Conservation (phyloP, 768 basidiomycete genomes). For the Lactarius hatsudake region DNA sequence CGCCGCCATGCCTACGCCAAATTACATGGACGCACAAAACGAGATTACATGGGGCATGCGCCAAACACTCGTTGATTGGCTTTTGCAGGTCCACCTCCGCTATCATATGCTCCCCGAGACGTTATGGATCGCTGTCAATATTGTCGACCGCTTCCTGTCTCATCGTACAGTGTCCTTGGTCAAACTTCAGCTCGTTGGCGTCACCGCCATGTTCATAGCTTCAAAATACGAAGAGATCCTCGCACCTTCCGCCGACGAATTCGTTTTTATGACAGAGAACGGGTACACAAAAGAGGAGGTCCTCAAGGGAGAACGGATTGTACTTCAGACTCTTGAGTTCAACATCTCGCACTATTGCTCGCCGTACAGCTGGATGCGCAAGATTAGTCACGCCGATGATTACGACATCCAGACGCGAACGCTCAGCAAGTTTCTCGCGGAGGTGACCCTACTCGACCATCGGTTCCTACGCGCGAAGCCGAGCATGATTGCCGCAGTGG, state of each 20-base stretch:
- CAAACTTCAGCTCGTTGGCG: slow-evolving; percentile 93
- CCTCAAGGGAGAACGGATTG: slow-evolving; percentile 95
- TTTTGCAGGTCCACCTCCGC: slow-evolving; percentile 93
- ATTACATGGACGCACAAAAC: slow-evolving; percentile 91
- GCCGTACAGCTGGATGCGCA: slow-evolving; percentile 98
- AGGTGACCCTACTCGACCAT: slow-evolving; percentile 90
- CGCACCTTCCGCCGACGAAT: slow-evolving; percentile 96
- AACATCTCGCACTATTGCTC: slow-evolving; percentile 96
- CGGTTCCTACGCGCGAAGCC: slow-evolving; percentile 93
- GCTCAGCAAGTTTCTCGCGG: slow-evolving; percentile 94
- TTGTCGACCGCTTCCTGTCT: slow-evolving; percentile 75
- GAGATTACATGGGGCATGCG: slow-evolving; percentile 96
- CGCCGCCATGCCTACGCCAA: slow-evolving; percentile 82
- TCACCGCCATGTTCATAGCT: slow-evolving; percentile 98
- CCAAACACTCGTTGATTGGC: slow-evolving; percentile 97
- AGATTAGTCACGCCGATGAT: slow-evolving; percentile 97
- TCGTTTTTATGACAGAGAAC: slow-evolving; percentile 96
- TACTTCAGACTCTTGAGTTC: slow-evolving; percentile 94
- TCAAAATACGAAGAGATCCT: slow-evolving; percentile 99
- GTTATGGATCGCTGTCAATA: slow-evolving; percentile 98
- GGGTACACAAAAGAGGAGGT: slow-evolving; percentile 95
- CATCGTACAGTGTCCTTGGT: slow-evolving; percentile 70
- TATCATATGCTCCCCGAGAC: slow-evolving; percentile 99
- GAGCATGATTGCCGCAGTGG: slow-evolving; percentile 89
- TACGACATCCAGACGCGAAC: slow-evolving; percentile 98